phyloP scores from a whole-genome alignment of 2,329 filamentous ascomycete genomes.

The Beauveria brongniartii region DNA sequence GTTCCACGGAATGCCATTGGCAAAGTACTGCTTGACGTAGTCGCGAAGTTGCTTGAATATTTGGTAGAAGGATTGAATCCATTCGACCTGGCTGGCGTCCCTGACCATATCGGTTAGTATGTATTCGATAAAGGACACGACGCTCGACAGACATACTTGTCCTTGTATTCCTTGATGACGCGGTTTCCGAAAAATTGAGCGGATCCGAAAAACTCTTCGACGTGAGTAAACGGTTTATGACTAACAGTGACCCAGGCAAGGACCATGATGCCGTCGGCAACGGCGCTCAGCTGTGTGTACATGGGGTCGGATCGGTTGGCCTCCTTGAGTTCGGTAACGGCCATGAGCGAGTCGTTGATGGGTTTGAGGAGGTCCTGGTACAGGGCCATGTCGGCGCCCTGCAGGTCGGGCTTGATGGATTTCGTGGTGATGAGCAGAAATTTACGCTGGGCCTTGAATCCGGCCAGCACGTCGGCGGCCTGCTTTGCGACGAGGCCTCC shows the following conservation, averaged over 20 bases:
- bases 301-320: slow-evolving; percentile 66
- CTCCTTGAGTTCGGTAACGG: slow-evolving; percentile 74
- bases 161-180: slow-evolving; percentile 85
- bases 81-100: slow-evolving; percentile 74
- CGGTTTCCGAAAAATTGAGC: slow-evolving; percentile 94
- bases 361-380: slow-evolving; percentile 78
- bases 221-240: slow-evolving; percentile 73
- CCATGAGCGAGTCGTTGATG: slow-evolving; percentile 73
- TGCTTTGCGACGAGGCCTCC: slow-evolving; percentile 75
- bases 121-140: too few species aligned
- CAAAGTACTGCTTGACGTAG: slow-evolving; percentile 78
- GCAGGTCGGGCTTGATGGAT: slow-evolving; percentile 80
- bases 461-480: slow-evolving; percentile 46
- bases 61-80: slow-evolving; percentile 86
- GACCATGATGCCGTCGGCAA: slow-evolving; percentile 82
- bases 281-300: slow-evolving; percentile 76
- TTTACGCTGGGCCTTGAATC: slow-evolving; percentile 78
- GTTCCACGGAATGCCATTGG: slow-evolving; percentile 81
- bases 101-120: slow-evolving; percentile 32
- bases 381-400: slow-evolving; percentile 48
- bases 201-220: slow-evolving; percentile 72
- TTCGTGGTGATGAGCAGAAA: slow-evolving; percentile 85
- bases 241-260: slow-evolving; percentile 88
- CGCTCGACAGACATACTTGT: slow-evolving; percentile 33
- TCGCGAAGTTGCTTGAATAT: slow-evolving; percentile 76